Evolutionary conservation across 1,139 yeast species (phyloP), one percentile per base, ranked within the genome.

Genomic region (Groenewaldozyma auringiensis): DNA sequence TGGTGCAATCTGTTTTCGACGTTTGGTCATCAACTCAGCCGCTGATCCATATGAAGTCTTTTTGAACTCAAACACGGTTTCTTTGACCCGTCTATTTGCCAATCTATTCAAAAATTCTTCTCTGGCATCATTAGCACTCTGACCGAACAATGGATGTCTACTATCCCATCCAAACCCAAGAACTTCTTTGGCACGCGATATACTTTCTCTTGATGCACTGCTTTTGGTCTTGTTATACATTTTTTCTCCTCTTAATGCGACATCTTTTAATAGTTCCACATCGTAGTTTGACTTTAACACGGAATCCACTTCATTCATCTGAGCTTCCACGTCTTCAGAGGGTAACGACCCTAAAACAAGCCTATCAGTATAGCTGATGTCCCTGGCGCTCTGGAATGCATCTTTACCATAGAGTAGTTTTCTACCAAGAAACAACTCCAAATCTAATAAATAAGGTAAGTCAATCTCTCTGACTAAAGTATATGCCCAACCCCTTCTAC

Each of bases 401-500:
- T 31, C 43, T 18, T 39, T 40, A 3, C 39, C 25, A 2, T 58
- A 56, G 40, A 83, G 65, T 25, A 92, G 73, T 62, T 88, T 88
- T 56, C 83, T 78, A 4, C 96, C 96, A 57, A 94, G 70, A 61
- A 94, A 92, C 40, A 94, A 68, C 61, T 94, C 98, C 58, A 94
- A 71, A 64, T 94, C 99, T 45, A 92, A 72, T 43, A 94, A 66
- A 58, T 92, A 94, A 4, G 98, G 95, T 49, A 92, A 67, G 62
- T 94, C 99, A 50, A 77, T 75, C 54, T 88, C 96, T 50, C 81
- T 76, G 2, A 89, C 83, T 47, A 94, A 78, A 1, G 96, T 83
- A 62, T 86, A 94, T 0, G 98, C 98, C 95, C 97, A 89, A 61
- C 99, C 99, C 55, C 78, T 79, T 61, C 88, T 83, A 63, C 99